A percentile compares a stretch with the other conserved stretches of the same genome.
Conservation (phyloP, 495 filamentous ascomycete species). For the Penicillium arizonense region DNA sequence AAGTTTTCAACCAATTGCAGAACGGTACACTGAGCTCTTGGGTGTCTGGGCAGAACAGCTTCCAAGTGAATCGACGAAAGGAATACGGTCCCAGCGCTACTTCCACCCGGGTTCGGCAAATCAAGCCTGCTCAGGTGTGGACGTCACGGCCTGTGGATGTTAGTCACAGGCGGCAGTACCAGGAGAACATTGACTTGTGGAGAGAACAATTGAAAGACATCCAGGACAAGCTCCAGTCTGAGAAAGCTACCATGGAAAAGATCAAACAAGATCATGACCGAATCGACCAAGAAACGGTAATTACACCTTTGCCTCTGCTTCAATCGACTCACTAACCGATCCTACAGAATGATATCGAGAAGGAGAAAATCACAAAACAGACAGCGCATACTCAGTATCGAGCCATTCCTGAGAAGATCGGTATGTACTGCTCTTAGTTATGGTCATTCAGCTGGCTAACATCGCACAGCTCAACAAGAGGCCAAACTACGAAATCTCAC, state of each 20-base stretch:
- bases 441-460: slow-evolving; percentile 13
- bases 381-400: slow-evolving; percentile 58
- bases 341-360: slow-evolving; percentile 42
- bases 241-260: slow-evolving; percentile 39
- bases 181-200: slow-evolving; percentile 40
- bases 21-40: slow-evolving; percentile 54
- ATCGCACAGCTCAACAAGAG: slow-evolving; percentile 50
- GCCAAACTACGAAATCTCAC: slow-evolving; percentile 42
- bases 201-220: slow-evolving; percentile 41
- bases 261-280: slow-evolving; percentile 20
- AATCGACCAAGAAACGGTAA: slow-evolving; percentile 40
- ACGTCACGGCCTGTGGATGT: slow-evolving; percentile 72
- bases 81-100: slow-evolving; percentile 72
- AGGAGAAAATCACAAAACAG: slow-evolving; percentile 58
- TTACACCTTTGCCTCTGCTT: neutral
- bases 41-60: slow-evolving; percentile 59
- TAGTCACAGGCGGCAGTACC: slow-evolving; percentile 52
- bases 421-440: slow-evolving; percentile 36
- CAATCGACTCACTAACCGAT: slow-evolving; percentile 13
- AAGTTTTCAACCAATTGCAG: slow-evolving; percentile 60
- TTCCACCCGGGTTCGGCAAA: slow-evolving; percentile 58
- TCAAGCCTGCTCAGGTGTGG: slow-evolving; percentile 64
- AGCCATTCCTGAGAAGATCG: slow-evolving; percentile 67
- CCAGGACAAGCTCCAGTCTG: slow-evolving; percentile 27
- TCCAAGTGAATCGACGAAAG: slow-evolving; percentile 58